Conservation (phyloP, 2,329 filamentous ascomycete genomes). For the Paecilomyces variotii region DNA sequence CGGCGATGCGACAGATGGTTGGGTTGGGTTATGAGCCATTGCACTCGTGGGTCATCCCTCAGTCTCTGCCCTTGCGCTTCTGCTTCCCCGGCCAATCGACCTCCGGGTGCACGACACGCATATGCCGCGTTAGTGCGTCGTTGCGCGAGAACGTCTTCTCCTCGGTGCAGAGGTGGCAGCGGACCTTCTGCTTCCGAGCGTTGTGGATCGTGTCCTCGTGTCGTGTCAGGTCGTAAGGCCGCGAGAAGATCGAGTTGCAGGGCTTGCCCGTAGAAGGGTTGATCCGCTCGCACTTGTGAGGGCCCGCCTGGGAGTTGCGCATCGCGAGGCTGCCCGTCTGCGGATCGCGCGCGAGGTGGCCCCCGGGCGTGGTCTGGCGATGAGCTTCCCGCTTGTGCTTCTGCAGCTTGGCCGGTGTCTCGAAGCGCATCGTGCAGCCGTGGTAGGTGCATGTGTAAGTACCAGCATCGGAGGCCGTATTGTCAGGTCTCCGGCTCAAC, state of each 20-base stretch:
- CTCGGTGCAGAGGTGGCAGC: conserved; percentile 85
- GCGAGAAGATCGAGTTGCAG: conserved; percentile 88
- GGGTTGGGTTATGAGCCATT: neutral
- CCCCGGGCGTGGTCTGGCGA: conserved; percentile 57
- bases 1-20: too few species aligned
- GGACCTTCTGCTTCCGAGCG: conserved; percentile 84
- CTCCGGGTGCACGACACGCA: conserved; percentile 88
- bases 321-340: conserved; percentile 47
- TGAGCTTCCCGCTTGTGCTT: conserved; percentile 95
- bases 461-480: conserved; percentile 66
- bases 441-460: conserved; percentile 97
- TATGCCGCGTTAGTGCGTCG: conserved; percentile 88
- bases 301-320: conserved; percentile 82
- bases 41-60: conserved; percentile 6
- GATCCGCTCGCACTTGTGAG: conserved; percentile 84
- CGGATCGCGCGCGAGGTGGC: conserved; percentile 33
- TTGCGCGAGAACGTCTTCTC: conserved; percentile 96
- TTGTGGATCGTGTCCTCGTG: conserved; percentile 99
- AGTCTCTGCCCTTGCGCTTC: conserved; percentile 32
- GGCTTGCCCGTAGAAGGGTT: conserved; percentile 93
- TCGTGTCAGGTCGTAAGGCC: conserved; percentile 90
- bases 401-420: conserved; percentile 76
- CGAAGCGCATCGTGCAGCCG: conserved; percentile 79
- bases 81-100: conserved; percentile 69
- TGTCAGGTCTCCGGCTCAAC: conserved; percentile 47